Evolutionary conservation across 805 yeast species (phyloP), one percentile per base, ranked within the genome.

Genomic region (Candida gorgasii): DNA sequence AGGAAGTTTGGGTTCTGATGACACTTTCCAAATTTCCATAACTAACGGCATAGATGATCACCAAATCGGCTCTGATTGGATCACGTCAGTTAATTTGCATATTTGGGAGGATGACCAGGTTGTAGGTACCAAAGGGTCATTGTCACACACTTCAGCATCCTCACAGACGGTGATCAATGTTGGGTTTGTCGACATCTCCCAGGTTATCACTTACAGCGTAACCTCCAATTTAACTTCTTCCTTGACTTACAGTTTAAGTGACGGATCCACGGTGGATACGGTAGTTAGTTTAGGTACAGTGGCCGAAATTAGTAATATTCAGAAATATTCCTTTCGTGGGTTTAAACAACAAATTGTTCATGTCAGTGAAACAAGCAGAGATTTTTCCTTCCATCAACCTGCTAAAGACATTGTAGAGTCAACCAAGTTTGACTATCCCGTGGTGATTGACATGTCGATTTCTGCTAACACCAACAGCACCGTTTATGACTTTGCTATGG

Each of bases 51-150:
- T 50, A 8, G 52, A 52, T 12, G 53, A 54, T 16, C 30, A 52
- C n/a, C 53, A 56, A 35, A 55, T 63, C 59, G 54, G 76, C 55
- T 66, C 73, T 15, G 78, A 80, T 55, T 82, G 89, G 89, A 72
- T 80, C 36, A 61, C 80, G 12, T 64, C 82, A 19, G 86, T 81
- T 9, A 77, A 73, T 46, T 51, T 82, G 23, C 65, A 76, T 29
- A 64, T 79, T 14, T 82, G 80, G 76, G 82, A 79, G 56, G 68
- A 69, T 40, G 50, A 55, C 1, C 49, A 62, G 9, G 67, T 80
- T 20, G 61, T 51, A 8, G 53, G 55, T 14, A 61, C 74, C 28
- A 39, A 51, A 5, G 84, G 83, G 44, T 57, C 61, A 8, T 48
- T 76, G 2, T 44, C 62, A 23, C 29, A 23, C 17, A 52, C 7